These are phyloP conservation scores for Penicillium cosmopolitanum DNA, from an alignment of 495 filamentous ascomycete genomes.

Conservation along the genomic window DNA sequence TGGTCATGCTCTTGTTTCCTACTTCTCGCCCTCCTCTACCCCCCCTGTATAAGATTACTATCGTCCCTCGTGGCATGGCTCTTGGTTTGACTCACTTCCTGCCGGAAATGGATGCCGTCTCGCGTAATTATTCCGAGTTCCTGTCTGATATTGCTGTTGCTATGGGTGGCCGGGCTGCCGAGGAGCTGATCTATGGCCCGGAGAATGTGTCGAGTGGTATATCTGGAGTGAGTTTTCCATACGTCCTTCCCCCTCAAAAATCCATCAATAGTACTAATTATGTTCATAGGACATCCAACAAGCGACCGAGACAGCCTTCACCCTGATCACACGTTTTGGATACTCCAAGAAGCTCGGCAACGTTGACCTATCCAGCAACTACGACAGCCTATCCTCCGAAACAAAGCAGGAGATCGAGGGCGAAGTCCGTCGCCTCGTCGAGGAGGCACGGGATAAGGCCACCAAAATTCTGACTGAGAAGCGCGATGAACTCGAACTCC, in stretches of 20 bases:
- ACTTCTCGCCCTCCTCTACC: conserved; percentile 71
- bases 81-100: conserved; percentile 84
- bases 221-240: conserved; percentile 59
- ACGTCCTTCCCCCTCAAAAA: not conserved
- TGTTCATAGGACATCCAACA: conserved; percentile 71
- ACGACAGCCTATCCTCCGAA: conserved; percentile 77
- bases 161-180: conserved; percentile 92
- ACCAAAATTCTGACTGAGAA: conserved; percentile 68
- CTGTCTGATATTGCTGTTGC: conserved; percentile 76
- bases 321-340: conserved; percentile 82
- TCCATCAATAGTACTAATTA: not conserved
- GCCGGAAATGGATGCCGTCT: conserved; percentile 88
- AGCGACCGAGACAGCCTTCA: conserved; percentile 79
- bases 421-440: conserved; percentile 83
- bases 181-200: conserved; percentile 86
- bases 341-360: conserved; percentile 90
- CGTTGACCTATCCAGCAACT: conserved; percentile 79
- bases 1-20: conserved; percentile 86
- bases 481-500: conserved; percentile 78
- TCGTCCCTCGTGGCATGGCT: conserved; percentile 85
- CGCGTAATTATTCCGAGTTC: conserved; percentile 68
- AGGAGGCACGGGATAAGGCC: conserved; percentile 78
- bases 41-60: conserved; percentile 95
- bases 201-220: conserved; percentile 88
- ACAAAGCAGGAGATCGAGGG: conserved; percentile 82